Evolutionary conservation across 495 filamentous ascomycete genomes (phyloP).

Genomic region (Aspergillus cavernicola): DNA sequence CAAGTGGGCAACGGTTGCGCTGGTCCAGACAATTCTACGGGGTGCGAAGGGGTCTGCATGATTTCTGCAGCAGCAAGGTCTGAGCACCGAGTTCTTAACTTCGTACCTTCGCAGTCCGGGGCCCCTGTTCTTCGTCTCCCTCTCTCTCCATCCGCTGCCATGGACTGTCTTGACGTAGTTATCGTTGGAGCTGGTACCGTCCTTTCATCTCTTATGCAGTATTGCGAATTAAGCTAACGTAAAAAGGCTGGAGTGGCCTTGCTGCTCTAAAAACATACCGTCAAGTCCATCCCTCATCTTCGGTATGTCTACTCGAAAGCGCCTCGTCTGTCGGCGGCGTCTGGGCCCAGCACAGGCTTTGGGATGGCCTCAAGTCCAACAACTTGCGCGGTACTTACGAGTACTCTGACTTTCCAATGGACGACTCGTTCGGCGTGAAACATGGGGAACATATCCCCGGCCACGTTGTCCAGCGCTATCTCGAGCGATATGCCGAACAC

Average conservation of each 20-base stretch:
- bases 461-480: conserved; percentile 59
- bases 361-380: conserved; percentile 64
- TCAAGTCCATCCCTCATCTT: conserved; percentile 47
- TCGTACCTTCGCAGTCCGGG: not conserved
- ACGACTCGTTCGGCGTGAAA: conserved; percentile 55
- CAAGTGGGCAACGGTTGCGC: too few species aligned
- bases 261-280: conserved; percentile 57
- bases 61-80: too few species aligned
- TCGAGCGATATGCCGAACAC: conserved; percentile 57
- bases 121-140: not conserved
- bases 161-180: conserved; percentile 17
- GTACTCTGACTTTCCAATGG: conserved; percentile 72
- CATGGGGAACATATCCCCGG: conserved; percentile 67
- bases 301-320: conserved; percentile 52
- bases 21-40: too few species aligned
- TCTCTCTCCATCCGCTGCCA: conserved; percentile 9
- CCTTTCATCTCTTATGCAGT: not conserved
- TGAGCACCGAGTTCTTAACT: too few species aligned
- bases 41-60: too few species aligned
- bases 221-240: not conserved
- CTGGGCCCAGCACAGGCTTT: conserved; percentile 63
- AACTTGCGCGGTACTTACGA: conserved; percentile 63
- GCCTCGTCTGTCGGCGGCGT: conserved; percentile 61
- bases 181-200: conserved; percentile 43
- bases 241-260: conserved; percentile 56